Evolutionary conservation across 331 rosid genomes (phyloP).

Genomic region (Cucumis variabilis): DNA sequence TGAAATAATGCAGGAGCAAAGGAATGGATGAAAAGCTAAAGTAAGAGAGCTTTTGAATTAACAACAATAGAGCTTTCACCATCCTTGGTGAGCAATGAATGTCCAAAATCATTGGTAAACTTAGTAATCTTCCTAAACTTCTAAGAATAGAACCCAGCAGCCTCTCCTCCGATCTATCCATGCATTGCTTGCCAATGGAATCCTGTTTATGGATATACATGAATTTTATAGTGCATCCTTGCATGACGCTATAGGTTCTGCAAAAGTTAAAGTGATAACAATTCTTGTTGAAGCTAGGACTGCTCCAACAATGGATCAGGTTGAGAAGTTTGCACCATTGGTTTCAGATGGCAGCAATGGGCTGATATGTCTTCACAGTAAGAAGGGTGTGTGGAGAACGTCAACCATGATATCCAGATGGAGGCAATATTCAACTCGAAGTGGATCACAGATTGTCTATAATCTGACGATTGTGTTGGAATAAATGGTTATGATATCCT

Average conservation of each 20-base stretch:
- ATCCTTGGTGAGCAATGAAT: constrained; percentile 55
- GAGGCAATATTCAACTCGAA: constrained; percentile 71
- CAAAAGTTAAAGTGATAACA: constrained; percentile 69
- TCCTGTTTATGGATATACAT: no score
- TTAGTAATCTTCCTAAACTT: constrained; percentile 17
- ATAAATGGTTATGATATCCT: no score
- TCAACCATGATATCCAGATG: constrained; percentile 96
- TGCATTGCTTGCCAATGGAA: no score
- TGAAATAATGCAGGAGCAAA: no score
- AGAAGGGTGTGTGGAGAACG: constrained; percentile 89
- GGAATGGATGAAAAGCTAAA: no score
- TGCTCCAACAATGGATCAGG: constrained; percentile 86
- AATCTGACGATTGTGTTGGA: no score
- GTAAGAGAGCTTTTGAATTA: constrained; percentile 58
- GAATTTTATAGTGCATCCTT: constrained; percentile 62
- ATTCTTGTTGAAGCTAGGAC: constrained; percentile 83
- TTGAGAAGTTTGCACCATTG: constrained; percentile 75
- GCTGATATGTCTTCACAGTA: constrained; percentile 89
- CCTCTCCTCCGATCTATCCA: neutral
- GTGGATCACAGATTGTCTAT: constrained; percentile 46
- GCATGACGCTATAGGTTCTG: constrained; percentile 64
- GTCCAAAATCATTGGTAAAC: constrained; percentile 75
- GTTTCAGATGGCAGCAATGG: constrained; percentile 76
- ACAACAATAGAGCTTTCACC: constrained; percentile 60
- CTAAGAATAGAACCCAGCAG: constrained; percentile 23